phyloP scores from a whole-genome alignment of 257 asterid genomes.

The Petunia axillaris region DNA sequence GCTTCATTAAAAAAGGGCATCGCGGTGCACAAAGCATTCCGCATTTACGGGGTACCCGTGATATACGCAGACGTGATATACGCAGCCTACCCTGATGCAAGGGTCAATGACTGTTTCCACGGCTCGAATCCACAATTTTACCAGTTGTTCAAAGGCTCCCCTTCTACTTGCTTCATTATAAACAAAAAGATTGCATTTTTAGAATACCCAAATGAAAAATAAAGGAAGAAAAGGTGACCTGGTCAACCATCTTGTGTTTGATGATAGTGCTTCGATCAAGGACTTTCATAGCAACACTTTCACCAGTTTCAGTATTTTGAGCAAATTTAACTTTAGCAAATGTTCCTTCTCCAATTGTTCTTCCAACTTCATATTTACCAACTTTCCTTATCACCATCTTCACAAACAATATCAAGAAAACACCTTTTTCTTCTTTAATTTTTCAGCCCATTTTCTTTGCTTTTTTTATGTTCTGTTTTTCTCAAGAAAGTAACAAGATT shows the following conservation, averaged over 20 bases:
- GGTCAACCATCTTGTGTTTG: slow-evolving; percentile 97
- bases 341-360: slow-evolving; percentile 98
- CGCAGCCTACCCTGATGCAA: too few relatives aligned
- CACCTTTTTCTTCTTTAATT: neutral
- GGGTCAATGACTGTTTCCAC: too few relatives aligned
- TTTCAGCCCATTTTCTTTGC: neutral
- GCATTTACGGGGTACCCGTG: too few relatives aligned
- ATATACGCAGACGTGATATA: too few relatives aligned
- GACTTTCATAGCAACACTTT: slow-evolving; percentile 98
- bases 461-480: neutral
- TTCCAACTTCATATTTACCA: slow-evolving; percentile 96
- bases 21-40: too few relatives aligned
- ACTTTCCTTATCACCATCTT: slow-evolving; percentile 93
- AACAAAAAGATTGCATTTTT: neutral
- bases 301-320: slow-evolving; percentile 96
- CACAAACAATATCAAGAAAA: neutral
- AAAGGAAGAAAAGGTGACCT: slow-evolving; percentile 44
- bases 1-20: too few relatives aligned
- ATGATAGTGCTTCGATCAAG: slow-evolving; percentile 96
- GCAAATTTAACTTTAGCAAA: slow-evolving; percentile 99
- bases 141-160: too few relatives aligned
- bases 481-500: slow-evolving; percentile 1
- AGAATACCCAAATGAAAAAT: neutral
- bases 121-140: too few relatives aligned
- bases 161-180: too few relatives aligned